A percentile compares a stretch with the other conserved stretches of the same genome.
These are phyloP conservation scores for Pyricularia pennisetigena DNA, from an alignment of 2,329 filamentous ascomycete genomes.

Conservation along the genomic window DNA sequence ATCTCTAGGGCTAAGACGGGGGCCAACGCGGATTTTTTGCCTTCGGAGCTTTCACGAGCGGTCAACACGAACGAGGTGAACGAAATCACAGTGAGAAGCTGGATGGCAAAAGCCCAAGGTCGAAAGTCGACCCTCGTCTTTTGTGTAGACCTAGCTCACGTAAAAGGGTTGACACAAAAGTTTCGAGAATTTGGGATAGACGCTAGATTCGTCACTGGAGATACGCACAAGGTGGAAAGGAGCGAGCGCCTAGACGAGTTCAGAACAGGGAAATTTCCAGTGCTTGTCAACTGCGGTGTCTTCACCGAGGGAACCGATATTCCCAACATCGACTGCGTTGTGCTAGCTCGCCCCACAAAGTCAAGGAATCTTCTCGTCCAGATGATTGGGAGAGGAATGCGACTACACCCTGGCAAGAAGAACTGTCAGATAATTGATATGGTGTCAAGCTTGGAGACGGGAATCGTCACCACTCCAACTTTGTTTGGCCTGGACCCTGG, in stretches of 20 bases:
- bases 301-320: constrained; percentile 98
- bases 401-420: constrained; percentile 67
- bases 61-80: constrained; percentile 80
- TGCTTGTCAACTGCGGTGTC: constrained; percentile 89
- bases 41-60: constrained; percentile 64
- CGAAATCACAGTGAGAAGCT: constrained; percentile 74
- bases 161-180: constrained; percentile 59
- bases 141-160: constrained; percentile 83
- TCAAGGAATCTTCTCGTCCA: constrained; percentile 92
- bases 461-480: constrained; percentile 83
- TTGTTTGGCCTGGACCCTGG: constrained; percentile 85
- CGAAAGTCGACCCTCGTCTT: constrained; percentile 80
- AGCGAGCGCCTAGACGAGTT: constrained; percentile 67
- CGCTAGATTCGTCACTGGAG: constrained; percentile 75
- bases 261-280: constrained; percentile 65
- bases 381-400: constrained; percentile 95
- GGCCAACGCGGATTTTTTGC: constrained; percentile 67
- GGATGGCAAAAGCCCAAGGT: constrained; percentile 64
- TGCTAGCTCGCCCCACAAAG: constrained; percentile 79
- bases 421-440: constrained; percentile 96
- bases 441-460: constrained; percentile 74
- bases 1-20: constrained; percentile 59
- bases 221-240: constrained; percentile 62
- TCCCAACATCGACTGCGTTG: constrained; percentile 88
- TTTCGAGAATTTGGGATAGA: constrained; percentile 75